Evolutionary conservation across 2,329 filamentous ascomycete species (phyloP).

Genomic region (Penicillium concentricum): DNA sequence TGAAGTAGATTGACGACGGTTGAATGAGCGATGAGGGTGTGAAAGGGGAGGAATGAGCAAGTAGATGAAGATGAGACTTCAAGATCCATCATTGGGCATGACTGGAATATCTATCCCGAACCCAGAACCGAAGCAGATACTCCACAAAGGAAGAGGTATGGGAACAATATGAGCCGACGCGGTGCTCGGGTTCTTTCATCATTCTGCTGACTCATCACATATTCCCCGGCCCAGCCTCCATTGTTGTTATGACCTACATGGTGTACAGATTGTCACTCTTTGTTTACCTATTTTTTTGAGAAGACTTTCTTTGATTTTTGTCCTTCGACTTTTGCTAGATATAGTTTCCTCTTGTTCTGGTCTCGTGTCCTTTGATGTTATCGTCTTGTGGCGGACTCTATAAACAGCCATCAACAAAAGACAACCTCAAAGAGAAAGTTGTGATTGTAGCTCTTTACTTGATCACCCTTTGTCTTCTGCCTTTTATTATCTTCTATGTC

Average conservation of each 20-base stretch:
- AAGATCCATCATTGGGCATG: conserved; percentile 17
- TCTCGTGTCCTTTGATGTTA: not conserved
- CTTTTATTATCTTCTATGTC: not conserved
- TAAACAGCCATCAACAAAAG: not conserved
- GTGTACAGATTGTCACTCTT: not conserved
- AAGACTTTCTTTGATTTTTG: not conserved
- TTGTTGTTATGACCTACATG: not conserved
- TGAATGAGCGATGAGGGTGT: conserved; percentile 1
- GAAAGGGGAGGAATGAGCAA: not conserved
- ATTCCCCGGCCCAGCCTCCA: not conserved
- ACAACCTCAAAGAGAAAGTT: not conserved
- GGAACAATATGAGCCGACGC: conserved; percentile 6
- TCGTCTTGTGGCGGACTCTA: not conserved
- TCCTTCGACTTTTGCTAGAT: not conserved
- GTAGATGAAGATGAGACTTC: not conserved
- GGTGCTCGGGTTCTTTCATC: conserved; percentile 1
- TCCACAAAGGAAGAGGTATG: conserved; percentile 3
- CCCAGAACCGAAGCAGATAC: not conserved
- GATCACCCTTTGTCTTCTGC: not conserved
- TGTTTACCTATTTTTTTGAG: not conserved
- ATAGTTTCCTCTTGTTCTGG: not conserved
- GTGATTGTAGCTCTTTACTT: not conserved
- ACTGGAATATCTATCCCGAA: conserved; percentile 2
- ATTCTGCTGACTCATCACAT: conserved; percentile 8
- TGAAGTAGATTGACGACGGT: not conserved